Evolutionary conservation across 495 filamentous ascomycete genomes (phyloP).

Genomic region (Aspergillus heteromorphus): DNA sequence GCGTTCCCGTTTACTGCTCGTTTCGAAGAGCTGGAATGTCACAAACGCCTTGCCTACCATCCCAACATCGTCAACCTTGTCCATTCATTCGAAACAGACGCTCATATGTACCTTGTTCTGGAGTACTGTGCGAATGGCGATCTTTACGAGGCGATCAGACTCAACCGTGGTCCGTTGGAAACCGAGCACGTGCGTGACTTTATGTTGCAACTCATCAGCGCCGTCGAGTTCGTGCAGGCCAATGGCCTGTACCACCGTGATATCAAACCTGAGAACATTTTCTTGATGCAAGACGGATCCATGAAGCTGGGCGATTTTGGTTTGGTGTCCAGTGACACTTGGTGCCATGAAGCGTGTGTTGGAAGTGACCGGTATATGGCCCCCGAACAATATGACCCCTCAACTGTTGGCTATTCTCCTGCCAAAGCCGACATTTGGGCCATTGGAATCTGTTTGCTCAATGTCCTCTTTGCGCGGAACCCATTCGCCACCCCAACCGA

Average conservation of each 20-base stretch:
- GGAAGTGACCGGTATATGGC: slow-evolving; percentile 99
- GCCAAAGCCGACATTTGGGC: slow-evolving; percentile 95
- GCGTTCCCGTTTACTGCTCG: slow-evolving; percentile 64
- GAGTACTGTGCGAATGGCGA: slow-evolving; percentile 97
- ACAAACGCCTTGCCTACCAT: slow-evolving; percentile 70
- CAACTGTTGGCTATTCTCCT: slow-evolving; percentile 80
- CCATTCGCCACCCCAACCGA: slow-evolving; percentile 85
- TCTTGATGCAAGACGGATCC: slow-evolving; percentile 74
- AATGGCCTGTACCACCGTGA: slow-evolving; percentile 94
- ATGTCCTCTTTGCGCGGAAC: slow-evolving; percentile 92
- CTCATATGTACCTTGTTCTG: slow-evolving; percentile 85
- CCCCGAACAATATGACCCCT: slow-evolving; percentile 91
- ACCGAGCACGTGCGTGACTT: slow-evolving; percentile 95
- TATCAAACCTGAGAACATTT: slow-evolving; percentile 99
- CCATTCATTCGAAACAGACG: slow-evolving; percentile 84
- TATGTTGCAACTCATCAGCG: slow-evolving; percentile 90
- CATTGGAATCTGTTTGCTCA: slow-evolving; percentile 90
- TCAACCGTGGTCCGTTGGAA: slow-evolving; percentile 78
- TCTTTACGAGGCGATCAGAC: slow-evolving; percentile 93
- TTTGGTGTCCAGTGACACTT: slow-evolving; percentile 76
- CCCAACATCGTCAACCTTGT: slow-evolving; percentile 92
- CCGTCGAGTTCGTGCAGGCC: slow-evolving; percentile 83
- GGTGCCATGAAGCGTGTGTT: slow-evolving; percentile 86
- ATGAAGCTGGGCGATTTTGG: slow-evolving; percentile 98
- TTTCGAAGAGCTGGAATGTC: slow-evolving; percentile 82